phyloP scores from a whole-genome alignment of 129 eudicot genomes.

The Saposhnikovia divaricata region DNA sequence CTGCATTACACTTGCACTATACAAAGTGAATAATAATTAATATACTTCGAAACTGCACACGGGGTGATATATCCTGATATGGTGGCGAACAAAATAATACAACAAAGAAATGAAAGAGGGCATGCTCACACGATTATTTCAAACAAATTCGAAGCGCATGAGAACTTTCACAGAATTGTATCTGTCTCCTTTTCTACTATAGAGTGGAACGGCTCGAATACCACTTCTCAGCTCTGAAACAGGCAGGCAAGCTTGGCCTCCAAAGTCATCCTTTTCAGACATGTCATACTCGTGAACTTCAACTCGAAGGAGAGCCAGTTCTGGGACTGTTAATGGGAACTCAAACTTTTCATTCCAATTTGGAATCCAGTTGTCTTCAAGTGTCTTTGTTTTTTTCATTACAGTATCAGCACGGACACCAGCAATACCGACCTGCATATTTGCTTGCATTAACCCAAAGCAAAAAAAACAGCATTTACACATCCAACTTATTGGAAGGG shows the following conservation, averaged over 20 bases:
- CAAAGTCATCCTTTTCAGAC: conserved; percentile 84
- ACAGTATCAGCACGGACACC: conserved; percentile 59
- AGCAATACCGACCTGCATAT: conserved; percentile 65
- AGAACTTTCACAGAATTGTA: conserved; percentile 79
- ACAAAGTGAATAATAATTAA: background rate
- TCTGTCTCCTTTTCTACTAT: conserved; percentile 51
- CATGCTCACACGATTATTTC: background rate
- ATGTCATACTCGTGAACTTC: conserved; percentile 80
- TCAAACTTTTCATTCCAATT: conserved; percentile 75
- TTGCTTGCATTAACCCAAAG: background rate
- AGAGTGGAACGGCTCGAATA: conserved; percentile 79
- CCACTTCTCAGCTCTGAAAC: conserved; percentile 77
- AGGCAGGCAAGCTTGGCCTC: conserved; percentile 81
- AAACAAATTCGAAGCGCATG: conserved; percentile 62
- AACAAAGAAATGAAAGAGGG: background rate
- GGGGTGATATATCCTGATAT: background rate
- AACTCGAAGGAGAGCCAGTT: conserved; percentile 67
- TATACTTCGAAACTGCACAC: background rate
- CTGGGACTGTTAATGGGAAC: conserved; percentile 68
- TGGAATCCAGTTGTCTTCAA: conserved; percentile 83
- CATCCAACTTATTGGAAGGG: background rate
- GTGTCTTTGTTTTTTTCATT: conserved; percentile 69
- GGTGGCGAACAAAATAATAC: background rate
- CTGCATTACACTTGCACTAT: conserved; percentile 5
- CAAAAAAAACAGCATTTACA: background rate